phyloP scores from a whole-genome alignment of 2,329 filamentous ascomycete species.

The Colletotrichum brevisporum region DNA sequence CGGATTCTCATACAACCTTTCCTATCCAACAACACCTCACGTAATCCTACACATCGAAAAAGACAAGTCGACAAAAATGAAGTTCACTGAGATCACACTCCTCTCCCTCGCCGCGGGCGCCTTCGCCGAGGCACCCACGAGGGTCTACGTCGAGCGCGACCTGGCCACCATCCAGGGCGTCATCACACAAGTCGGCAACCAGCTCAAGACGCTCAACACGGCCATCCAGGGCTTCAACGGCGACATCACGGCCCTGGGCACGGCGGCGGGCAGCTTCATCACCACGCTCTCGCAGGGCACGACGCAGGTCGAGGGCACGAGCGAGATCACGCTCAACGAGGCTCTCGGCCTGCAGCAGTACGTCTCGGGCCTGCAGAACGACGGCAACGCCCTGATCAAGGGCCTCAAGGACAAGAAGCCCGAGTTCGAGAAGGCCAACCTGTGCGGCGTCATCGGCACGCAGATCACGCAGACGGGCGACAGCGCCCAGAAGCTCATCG shows the following conservation, averaged over 20 bases:
- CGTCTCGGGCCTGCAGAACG: constrained; percentile 45
- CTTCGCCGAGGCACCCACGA: constrained; percentile 38
- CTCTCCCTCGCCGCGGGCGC: constrained; percentile 39
- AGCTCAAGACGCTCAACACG: constrained; percentile 43
- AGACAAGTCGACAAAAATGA: constrained; percentile 30
- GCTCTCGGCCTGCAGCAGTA: constrained; percentile 40
- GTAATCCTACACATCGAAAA: neutral
- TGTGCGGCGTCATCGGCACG: constrained; percentile 46
- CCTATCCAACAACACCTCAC: constrained; percentile 1
- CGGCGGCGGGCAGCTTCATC: constrained; percentile 43
- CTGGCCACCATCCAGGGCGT: constrained; percentile 39
- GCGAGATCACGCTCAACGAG: constrained; percentile 42
- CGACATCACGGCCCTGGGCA: constrained; percentile 41
- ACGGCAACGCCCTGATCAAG: constrained; percentile 44
- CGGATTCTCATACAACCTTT: neutral
- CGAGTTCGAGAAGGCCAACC: constrained; percentile 47
- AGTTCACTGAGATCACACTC: constrained; percentile 41
- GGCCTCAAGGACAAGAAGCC: constrained; percentile 47
- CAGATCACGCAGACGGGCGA: constrained; percentile 45
- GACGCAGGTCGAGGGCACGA: constrained; percentile 30
- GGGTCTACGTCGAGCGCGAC: constrained; percentile 38
- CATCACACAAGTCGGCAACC: constrained; percentile 38
- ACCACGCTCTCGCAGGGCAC: constrained; percentile 41
- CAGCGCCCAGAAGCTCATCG: constrained; percentile 47
- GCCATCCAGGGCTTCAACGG: constrained; percentile 46